These are phyloP conservation scores for Calonectria henricotiae DNA, from an alignment of 2,329 filamentous ascomycete species.

Conservation along the genomic window DNA sequence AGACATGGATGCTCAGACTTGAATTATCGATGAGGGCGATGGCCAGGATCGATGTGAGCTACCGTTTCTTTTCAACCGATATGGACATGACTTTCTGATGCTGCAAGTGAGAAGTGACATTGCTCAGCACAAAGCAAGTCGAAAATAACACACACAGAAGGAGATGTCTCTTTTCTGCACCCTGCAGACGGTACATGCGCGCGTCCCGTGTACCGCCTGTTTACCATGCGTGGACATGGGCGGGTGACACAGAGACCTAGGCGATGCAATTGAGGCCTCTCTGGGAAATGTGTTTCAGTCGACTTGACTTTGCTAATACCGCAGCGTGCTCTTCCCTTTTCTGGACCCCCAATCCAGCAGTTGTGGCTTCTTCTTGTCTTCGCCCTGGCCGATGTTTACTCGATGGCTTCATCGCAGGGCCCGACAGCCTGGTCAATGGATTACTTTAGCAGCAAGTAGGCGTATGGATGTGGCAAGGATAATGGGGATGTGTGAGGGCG, in stretches of 20 bases:
- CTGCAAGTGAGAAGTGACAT: slow-evolving; percentile 22
- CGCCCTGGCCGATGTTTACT: slow-evolving; percentile 1
- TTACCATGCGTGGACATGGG: neutral
- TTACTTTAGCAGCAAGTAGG: slow-evolving; percentile 5
- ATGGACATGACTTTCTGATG: neutral
- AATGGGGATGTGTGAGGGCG: neutral
- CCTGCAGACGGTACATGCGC: neutral
- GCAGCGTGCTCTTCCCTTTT: slow-evolving; percentile 4
- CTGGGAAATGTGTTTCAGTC: slow-evolving; percentile 21
- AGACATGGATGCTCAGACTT: slow-evolving; percentile 18
- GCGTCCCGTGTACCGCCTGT: slow-evolving; percentile 9
- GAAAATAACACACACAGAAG: slow-evolving; percentile 5
- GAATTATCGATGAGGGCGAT: neutral
- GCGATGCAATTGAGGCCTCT: slow-evolving; percentile 20
- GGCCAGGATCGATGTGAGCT: neutral
- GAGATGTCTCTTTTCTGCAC: slow-evolving; percentile 6
- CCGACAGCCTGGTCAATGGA: slow-evolving; percentile 19
- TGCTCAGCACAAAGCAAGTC: slow-evolving; percentile 10
- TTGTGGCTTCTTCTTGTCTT: neutral
- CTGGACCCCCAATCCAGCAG: neutral
- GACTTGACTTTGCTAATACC: slow-evolving; percentile 2
- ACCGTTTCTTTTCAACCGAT: slow-evolving; percentile 7
- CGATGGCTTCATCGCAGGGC: neutral
- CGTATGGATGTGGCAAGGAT: slow-evolving; percentile 15
- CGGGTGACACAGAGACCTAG: slow-evolving; percentile 12